phyloP scores from a whole-genome alignment of 2,329 filamentous ascomycete genomes.

The Nothomitra cinnamomea region DNA sequence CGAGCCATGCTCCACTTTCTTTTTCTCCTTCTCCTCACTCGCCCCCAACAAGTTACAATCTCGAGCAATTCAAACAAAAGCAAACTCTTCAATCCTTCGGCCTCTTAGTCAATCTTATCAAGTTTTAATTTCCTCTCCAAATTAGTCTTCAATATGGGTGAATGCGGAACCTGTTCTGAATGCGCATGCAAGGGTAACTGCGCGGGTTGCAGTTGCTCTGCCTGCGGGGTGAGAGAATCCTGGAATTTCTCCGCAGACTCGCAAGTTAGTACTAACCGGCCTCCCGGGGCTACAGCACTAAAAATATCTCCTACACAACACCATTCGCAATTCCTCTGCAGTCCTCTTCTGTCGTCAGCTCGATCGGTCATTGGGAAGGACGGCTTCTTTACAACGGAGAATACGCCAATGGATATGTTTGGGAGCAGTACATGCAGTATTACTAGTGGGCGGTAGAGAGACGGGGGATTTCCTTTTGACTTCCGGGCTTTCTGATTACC shows the following conservation, averaged over 20 bases:
- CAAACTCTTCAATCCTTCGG: background rate
- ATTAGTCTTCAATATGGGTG: too few species aligned
- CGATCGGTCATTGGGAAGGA: background rate
- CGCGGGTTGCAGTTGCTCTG: conserved; percentile 11
- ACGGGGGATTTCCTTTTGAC: too few species aligned
- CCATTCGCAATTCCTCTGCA: too few species aligned
- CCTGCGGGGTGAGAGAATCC: conserved; percentile 13
- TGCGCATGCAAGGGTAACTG: conserved; percentile 8
- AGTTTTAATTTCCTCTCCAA: background rate
- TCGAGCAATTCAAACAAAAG: background rate
- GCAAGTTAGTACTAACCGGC: too few species aligned
- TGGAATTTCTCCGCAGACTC: background rate
- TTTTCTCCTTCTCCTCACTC: background rate
- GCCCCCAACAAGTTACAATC: background rate
- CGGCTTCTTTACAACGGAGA: too few species aligned
- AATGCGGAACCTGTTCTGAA: too few species aligned
- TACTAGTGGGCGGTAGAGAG: background rate
- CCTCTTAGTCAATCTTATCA: background rate
- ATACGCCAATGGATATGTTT: too few species aligned
- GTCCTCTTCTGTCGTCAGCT: background rate
- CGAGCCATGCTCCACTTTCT: background rate
- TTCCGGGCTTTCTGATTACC: too few species aligned
- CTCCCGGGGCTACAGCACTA: too few species aligned
- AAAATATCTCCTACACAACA: too few species aligned
- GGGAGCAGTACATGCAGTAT: background rate